phyloP scores from a whole-genome alignment of 768 basidiomycete species.

The Tricholoma furcatifolium region DNA sequence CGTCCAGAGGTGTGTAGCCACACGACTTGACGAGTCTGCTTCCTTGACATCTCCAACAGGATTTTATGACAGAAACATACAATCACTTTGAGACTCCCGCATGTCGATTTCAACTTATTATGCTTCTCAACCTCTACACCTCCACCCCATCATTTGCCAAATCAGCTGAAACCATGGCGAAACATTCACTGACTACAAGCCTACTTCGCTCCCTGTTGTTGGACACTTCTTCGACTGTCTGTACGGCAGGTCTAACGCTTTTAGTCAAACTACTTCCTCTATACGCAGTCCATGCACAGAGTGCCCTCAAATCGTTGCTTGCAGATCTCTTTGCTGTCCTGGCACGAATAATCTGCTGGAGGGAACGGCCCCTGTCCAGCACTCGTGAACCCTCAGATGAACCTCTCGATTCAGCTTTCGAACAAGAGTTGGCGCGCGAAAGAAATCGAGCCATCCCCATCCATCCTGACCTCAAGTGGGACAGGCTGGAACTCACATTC shows the following conservation, averaged over 20 bases:
- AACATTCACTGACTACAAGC: conserved; percentile 62
- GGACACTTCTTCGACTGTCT: conserved; percentile 73
- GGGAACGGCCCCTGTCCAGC: conserved; percentile 42
- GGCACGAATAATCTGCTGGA: conserved; percentile 76
- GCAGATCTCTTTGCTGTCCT: conserved; percentile 68
- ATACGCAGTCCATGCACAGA: conserved; percentile 62
- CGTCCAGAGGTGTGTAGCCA: conserved; percentile 56
- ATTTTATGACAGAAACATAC: conserved; percentile 67
- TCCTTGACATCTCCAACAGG: conserved; percentile 40
- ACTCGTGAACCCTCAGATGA: conserved; percentile 27
- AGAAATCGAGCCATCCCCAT: conserved; percentile 37
- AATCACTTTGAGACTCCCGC: conserved; percentile 58
- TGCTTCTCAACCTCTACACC: conserved; percentile 62
- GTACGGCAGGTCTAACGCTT: conserved; percentile 60
- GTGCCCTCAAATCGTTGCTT: conserved; percentile 55
- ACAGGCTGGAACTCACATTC: conserved; percentile 62
- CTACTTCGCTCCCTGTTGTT: conserved; percentile 68
- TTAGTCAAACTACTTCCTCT: conserved; percentile 74
- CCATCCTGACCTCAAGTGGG: conserved; percentile 64
- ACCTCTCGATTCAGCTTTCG: conserved; percentile 31
- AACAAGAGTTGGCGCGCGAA: conserved; percentile 40
- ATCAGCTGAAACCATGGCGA: conserved; percentile 49
- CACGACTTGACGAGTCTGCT: not conserved
- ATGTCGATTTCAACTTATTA: conserved; percentile 67
- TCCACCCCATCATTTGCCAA: conserved; percentile 52